phyloP scores from a whole-genome alignment of 1,284 basidiomycete genomes.

The Fomitopsis betulina region DNA sequence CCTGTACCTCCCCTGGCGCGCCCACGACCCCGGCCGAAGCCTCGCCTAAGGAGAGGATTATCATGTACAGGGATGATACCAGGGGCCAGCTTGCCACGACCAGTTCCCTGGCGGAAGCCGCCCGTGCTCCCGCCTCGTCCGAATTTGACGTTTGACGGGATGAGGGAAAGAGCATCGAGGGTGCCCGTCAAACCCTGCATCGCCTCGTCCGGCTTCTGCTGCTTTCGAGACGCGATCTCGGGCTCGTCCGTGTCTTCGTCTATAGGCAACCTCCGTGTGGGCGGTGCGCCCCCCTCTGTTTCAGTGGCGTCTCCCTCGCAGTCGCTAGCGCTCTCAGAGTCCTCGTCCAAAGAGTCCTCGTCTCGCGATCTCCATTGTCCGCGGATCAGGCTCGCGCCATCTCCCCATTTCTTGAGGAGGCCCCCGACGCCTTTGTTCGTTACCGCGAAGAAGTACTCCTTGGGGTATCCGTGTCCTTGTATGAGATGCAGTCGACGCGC shows the following conservation, averaged over 20 bases:
- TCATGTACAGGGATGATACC: background rate
- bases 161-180: slow-evolving; percentile 59
- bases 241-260: slow-evolving; percentile 3
- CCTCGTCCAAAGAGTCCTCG: slow-evolving; percentile 6
- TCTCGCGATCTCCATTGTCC: slow-evolving; percentile 61
- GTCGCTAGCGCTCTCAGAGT: slow-evolving; percentile 22
- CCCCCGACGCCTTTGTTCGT: slow-evolving; percentile 85
- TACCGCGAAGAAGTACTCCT: slow-evolving; percentile 84
- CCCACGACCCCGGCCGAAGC: background rate
- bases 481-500: slow-evolving; percentile 79
- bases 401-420: slow-evolving; percentile 70
- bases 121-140: slow-evolving; percentile 49
- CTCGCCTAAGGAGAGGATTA: background rate
- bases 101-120: slow-evolving; percentile 3
- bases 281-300: slow-evolving; percentile 7
- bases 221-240: background rate
- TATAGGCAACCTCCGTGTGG: slow-evolving; percentile 12
- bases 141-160: slow-evolving; percentile 65
- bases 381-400: slow-evolving; percentile 72
- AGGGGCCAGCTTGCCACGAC: background rate
- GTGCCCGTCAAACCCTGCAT: slow-evolving; percentile 42
- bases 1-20: background rate
- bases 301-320: slow-evolving; percentile 25
- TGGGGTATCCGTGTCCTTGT: slow-evolving; percentile 76
- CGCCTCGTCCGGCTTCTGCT: slow-evolving; percentile 14